Percentiles rank a stretch among this genome's conserved stretches.
phyloP scores from a whole-genome alignment of 306 rosid species.

The Crotalaria pallida region DNA sequence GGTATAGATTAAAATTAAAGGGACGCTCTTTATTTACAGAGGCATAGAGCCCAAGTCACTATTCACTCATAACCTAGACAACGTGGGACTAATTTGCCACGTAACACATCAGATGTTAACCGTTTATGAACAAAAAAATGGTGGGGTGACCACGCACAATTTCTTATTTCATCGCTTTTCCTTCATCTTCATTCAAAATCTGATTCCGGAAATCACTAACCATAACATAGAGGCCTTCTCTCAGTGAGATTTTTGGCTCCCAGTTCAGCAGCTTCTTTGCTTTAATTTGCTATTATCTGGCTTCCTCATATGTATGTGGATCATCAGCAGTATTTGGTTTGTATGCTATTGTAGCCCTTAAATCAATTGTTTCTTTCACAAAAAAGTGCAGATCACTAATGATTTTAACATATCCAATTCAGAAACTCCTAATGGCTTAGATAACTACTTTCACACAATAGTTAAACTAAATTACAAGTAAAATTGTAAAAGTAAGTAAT shows the following conservation, averaged over 20 bases:
- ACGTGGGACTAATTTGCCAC: too few species aligned
- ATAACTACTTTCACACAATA: neutral
- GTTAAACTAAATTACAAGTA: neutral
- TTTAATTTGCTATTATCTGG: slow-evolving; percentile 93
- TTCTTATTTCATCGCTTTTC: slow-evolving; percentile 56
- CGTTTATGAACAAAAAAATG: slow-evolving; percentile 17
- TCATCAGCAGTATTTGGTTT: slow-evolving; percentile 95
- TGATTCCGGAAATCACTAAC: slow-evolving; percentile 90
- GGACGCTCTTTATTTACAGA: too few species aligned
- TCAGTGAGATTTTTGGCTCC: slow-evolving; percentile 78
- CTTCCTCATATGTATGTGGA: slow-evolving; percentile 97
- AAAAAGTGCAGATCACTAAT: neutral
- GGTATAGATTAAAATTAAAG: too few species aligned
- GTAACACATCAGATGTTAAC: too few species aligned
- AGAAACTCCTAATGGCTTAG: neutral
- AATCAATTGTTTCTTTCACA: slow-evolving; percentile 87
- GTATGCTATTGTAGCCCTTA: slow-evolving; percentile 84
- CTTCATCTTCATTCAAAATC: slow-evolving; percentile 91
- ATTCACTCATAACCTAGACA: too few species aligned
- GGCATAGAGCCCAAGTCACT: too few species aligned
- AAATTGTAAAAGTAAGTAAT: too few species aligned
- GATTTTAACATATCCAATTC: neutral
- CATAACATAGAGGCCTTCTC: slow-evolving; percentile 99
- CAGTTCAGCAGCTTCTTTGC: slow-evolving; percentile 92
- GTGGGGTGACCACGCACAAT: slow-evolving; percentile 41